Evolutionary conservation across 2,329 filamentous ascomycete genomes (phyloP), one percentile per base, ranked within the genome.

Genomic region (Neoascochyta sp.): DNA sequence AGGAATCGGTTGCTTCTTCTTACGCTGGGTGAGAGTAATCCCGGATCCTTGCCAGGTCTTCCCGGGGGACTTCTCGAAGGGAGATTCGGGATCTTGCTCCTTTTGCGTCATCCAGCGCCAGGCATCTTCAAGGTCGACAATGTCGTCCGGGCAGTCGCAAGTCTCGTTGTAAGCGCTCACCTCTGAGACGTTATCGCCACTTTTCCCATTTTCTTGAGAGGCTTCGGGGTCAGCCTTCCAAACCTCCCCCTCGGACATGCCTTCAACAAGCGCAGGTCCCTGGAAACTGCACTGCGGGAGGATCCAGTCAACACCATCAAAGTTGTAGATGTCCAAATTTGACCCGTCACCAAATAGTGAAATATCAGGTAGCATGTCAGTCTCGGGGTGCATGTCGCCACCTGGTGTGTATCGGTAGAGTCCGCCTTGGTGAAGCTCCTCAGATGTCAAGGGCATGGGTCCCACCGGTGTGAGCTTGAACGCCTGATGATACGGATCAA

Each of bases 391-490:
- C 0, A 34, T 7, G 3, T 37, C 30, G 2, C 48, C 46, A 9
- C 44, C 37, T 0, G 48, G 48, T 2, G 41, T 41, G 15, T 47
- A 48, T 5, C 39, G 27, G 3, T 47, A 29, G 0, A 52, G 14
- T 0, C 48, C 46, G 0, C 27, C 32, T 15, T 52, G 48, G 0
- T 43, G 42, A 0, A 49, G 19, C 15, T 52, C 48, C n/a, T 52
- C 48, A 7, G 37, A 39, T 0, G 44, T 48, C 2, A 50, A 19
- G 0, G 46, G 46, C 2, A 52, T 17, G 1, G 46, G 37, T 1
- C 48, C 48, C 1, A 49, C 26, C 0, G 46, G 48, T 1, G 46
- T 52, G 0, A 52, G 26, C 17, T 52, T 50, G 29, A 52, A 52
- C 0, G 34, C 39, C 6, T 52, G 48, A 0, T 28, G 42, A 14